These are phyloP conservation scores for Pseudozyma hubeiensis DNA, from an alignment of 1,284 basidiomycete species.

Conservation along the genomic window DNA sequence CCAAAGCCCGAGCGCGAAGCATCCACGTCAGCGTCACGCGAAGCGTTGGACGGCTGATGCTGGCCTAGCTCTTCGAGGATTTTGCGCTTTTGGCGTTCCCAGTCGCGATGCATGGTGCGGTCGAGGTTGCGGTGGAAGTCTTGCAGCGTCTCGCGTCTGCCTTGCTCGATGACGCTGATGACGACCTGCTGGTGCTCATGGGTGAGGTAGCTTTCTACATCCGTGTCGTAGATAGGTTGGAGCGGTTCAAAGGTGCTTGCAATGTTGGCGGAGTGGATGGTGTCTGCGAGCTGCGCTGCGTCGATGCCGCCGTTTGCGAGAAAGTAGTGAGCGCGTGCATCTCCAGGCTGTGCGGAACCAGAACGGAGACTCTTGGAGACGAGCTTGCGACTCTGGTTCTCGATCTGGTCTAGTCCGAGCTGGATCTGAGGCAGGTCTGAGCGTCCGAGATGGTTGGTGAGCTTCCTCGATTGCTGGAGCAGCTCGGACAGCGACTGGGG, in stretches of 20 bases:
- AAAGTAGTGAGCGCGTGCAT: conserved; percentile 71
- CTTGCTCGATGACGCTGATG: conserved; percentile 91
- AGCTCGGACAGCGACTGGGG: conserved; percentile 63
- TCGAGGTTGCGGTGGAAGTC: conserved; percentile 85
- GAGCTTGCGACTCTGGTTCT: conserved; percentile 75
- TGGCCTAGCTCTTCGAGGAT: conserved; percentile 88
- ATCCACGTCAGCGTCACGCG: conserved; percentile 23
- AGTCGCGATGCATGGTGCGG: conserved; percentile 80
- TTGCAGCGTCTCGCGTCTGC: conserved; percentile 83
- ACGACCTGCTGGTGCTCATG: conserved; percentile 94
- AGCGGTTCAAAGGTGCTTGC: conserved; percentile 87
- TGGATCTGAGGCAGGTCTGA: conserved; percentile 84
- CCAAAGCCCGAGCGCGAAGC: conserved; percentile 40
- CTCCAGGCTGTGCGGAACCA: conserved; percentile 74
- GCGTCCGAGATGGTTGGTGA: conserved; percentile 65
- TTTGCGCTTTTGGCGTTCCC: conserved; percentile 88
- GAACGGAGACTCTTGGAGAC: conserved; percentile 58
- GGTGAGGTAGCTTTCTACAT: conserved; percentile 82
- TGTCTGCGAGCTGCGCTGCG: conserved; percentile 80
- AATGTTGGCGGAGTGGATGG: conserved; percentile 84
- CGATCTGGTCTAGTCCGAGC: conserved; percentile 89
- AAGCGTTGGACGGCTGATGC: conserved; percentile 46
- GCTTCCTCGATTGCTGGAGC: conserved; percentile 64
- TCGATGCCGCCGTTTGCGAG: conserved; percentile 91
- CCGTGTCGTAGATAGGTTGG: conserved; percentile 88